Percentiles rank a stretch among this genome's conserved stretches.
Evolutionary conservation across 257 asterid species (phyloP).

Genomic region (Nyctanthes arbortristis): DNA sequence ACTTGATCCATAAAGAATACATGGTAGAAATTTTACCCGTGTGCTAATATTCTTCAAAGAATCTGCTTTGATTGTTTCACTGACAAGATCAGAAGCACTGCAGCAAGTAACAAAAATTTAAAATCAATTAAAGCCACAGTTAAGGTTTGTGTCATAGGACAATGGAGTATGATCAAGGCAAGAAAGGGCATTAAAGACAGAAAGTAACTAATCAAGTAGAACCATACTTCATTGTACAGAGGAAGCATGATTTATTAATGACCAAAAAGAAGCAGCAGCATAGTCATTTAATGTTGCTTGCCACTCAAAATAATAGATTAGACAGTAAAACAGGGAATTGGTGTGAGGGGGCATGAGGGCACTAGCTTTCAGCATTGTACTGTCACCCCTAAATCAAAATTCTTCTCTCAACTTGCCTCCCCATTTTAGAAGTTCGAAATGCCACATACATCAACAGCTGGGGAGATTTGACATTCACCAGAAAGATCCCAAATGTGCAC

Average conservation of each 20-base stretch:
- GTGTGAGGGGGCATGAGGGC: no score
- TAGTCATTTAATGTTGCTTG: not conserved
- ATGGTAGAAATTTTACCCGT: slow-evolving; percentile 32
- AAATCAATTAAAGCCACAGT: slow-evolving; percentile 4
- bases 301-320: not conserved
- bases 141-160: not conserved
- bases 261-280: not conserved
- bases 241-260: not conserved
- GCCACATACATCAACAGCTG: not conserved
- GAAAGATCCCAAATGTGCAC: no score
- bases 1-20: not conserved
- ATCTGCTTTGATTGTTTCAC: slow-evolving; percentile 34
- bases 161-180: not conserved
- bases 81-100: slow-evolving; percentile 33
- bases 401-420: not conserved
- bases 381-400: not conserved
- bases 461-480: no score
- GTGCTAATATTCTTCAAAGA: slow-evolving; percentile 20
- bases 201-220: not conserved
- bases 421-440: not conserved
- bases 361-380: no score
- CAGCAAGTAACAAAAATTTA: slow-evolving; percentile 27
- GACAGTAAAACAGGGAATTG: not conserved
- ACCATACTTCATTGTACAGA: not conserved
- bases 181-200: not conserved